These are phyloP conservation scores for Cyberlindnera mrakii DNA, from an alignment of 805 yeast genomes.

Conservation along the genomic window DNA sequence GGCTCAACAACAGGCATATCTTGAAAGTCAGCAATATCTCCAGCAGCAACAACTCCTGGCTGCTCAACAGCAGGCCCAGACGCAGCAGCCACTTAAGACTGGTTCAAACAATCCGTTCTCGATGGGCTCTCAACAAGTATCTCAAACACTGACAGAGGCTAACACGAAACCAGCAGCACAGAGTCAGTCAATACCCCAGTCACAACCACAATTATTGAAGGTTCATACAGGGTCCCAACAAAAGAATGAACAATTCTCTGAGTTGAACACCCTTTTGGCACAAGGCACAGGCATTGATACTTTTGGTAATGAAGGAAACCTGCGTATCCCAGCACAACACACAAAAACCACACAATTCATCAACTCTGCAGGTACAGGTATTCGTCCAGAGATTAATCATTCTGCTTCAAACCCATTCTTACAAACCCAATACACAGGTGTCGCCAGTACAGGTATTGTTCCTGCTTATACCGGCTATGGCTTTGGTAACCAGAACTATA, in stretches of 20 bases:
- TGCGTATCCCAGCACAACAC: constrained; percentile 88
- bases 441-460: constrained; percentile 57
- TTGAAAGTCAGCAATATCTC: constrained; percentile 18
- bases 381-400: constrained; percentile 27
- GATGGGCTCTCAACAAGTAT: constrained; percentile 17
- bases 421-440: constrained; percentile 69
- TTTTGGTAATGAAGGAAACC: constrained; percentile 80
- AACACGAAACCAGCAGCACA: neutral
- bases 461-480: constrained; percentile 93
- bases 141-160: constrained; percentile 43
- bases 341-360: constrained; percentile 76
- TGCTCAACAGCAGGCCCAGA: constrained; percentile 6
- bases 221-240: constrained; percentile 48
- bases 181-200: constrained; percentile 10
- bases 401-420: constrained; percentile 33
- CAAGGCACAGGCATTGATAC: constrained; percentile 92
- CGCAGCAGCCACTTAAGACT: constrained; percentile 48
- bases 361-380: constrained; percentile 84
- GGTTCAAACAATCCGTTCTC: constrained; percentile 83
- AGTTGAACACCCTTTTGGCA: constrained; percentile 71
- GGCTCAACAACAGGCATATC: constrained; percentile 10
- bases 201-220: constrained; percentile 32
- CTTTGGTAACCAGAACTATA: constrained; percentile 65
- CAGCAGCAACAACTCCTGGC: constrained; percentile 13
- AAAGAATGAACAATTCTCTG: constrained; percentile 56